Conservation (phyloP, 352 stramenopile species). For the Phytopythium oedochilum region DNA sequence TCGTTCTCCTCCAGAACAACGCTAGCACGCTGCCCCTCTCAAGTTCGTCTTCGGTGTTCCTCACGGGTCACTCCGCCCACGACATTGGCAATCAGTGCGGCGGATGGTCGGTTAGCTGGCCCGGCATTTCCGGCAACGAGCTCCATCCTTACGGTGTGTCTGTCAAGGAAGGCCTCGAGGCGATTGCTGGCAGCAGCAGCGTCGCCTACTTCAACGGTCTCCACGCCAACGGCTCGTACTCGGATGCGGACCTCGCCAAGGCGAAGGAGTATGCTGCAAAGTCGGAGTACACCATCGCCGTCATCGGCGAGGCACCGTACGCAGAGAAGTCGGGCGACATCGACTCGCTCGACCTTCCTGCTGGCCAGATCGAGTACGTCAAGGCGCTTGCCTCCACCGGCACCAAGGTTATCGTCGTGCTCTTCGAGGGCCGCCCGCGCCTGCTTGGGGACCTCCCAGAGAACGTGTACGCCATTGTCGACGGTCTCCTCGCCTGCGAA, state of each 20-base stretch:
- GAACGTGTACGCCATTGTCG: constrained; percentile 54
- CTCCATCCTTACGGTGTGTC: constrained; percentile 38
- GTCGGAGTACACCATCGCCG: constrained; percentile 52
- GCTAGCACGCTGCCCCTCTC: constrained; percentile 34
- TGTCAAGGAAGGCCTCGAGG: constrained; percentile 51
- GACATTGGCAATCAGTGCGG: constrained; percentile 71
- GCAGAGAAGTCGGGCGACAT: constrained; percentile 82
- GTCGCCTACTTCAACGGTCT: constrained; percentile 51
- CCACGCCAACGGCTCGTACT: constrained; percentile 34
- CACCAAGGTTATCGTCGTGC: constrained; percentile 63
- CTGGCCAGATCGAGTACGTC: constrained; percentile 70
- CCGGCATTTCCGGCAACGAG: constrained; percentile 52
- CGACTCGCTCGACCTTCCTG: constrained; percentile 47
- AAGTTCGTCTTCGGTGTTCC: constrained; percentile 29
- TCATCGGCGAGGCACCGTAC: constrained; percentile 69
- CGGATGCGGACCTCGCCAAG: constrained; percentile 27
- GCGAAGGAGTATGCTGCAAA: constrained; percentile 41
- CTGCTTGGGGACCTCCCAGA: constrained; percentile 38
- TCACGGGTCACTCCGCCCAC: constrained; percentile 57
- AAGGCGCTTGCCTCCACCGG: constrained; percentile 44
- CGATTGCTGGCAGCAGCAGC: constrained; percentile 14
- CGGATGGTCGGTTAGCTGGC: constrained; percentile 71
- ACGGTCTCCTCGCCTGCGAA: constrained; percentile 65
- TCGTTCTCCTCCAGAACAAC: constrained; percentile 79
- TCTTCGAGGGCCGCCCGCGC: constrained; percentile 59